Conservation (phyloP, 768 basidiomycete species). For the Tephrocybe sp. region DNA sequence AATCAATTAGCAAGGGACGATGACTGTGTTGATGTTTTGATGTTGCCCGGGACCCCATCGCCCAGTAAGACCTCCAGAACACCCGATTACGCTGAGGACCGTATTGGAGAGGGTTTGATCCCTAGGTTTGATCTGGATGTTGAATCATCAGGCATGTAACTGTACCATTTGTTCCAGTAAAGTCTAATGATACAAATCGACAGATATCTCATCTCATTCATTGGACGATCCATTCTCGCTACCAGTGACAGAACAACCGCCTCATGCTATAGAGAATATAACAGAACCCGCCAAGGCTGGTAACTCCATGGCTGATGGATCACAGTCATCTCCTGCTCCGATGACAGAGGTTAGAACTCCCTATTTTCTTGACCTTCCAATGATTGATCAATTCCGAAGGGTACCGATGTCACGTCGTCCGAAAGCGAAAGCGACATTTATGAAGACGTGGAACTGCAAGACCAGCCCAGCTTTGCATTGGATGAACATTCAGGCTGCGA, state of each 20-base stretch:
- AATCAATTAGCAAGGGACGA: slow-evolving; percentile 27
- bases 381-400: neutral
- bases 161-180: neutral
- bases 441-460: neutral
- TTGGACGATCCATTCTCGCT: slow-evolving; percentile 5
- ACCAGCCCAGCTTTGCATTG: neutral
- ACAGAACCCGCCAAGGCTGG: neutral
- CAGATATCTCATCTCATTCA: slow-evolving; percentile 6
- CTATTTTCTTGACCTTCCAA: neutral
- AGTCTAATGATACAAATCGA: neutral
- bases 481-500: neutral
- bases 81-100: neutral
- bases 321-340: neutral
- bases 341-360: neutral
- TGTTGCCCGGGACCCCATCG: slow-evolving; percentile 37
- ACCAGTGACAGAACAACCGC: neutral
- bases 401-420: neutral
- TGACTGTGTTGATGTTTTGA: slow-evolving; percentile 27
- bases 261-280: neutral
- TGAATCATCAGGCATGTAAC: slow-evolving; percentile 17
- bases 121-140: slow-evolving; percentile 30
- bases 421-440: neutral
- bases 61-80: slow-evolving; percentile 29
- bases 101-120: slow-evolving; percentile 27
- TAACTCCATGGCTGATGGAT: neutral